A percentile compares a stretch with the other conserved stretches of the same genome.
Evolutionary conservation across 108 stramenopile genomes (phyloP).

Genomic region (Bacterosira constricta): DNA sequence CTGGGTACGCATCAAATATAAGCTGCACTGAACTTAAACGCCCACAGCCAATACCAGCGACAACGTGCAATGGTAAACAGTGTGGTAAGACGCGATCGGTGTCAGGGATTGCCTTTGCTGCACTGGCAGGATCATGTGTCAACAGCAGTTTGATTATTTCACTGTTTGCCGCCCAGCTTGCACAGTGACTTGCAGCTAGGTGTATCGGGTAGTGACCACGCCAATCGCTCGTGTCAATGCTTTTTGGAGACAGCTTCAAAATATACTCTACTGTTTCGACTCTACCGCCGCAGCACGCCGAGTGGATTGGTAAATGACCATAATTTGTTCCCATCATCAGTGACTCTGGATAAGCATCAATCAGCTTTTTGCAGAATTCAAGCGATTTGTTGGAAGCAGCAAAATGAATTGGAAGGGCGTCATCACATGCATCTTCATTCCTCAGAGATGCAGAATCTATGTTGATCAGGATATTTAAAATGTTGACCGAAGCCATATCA

Average conservation of each 20-base stretch:
- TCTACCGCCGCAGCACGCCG: neutral
- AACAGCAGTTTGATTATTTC: no score
- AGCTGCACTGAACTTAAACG: no score
- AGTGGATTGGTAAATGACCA: slow-evolving; percentile 1
- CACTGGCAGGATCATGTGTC: no score
- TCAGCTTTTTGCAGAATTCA: neutral
- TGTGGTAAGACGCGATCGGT: no score
- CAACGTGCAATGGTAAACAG: no score
- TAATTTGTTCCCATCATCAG: neutral
- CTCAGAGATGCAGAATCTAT: neutral
- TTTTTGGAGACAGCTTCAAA: neutral
- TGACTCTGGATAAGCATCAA: slow-evolving; percentile 13
- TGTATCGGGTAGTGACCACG: no score
- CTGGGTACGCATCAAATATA: no score
- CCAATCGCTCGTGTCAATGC: neutral
- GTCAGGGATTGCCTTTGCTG: no score
- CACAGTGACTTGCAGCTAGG: no score
- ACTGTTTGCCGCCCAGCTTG: no score
- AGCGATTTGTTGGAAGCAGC: neutral
- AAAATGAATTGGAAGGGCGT: neutral
- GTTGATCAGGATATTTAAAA: slow-evolving; percentile 2
- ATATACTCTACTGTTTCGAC: slow-evolving; percentile 2
- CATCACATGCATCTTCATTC: neutral
- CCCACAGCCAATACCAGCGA: no score
- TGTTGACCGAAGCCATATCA: neutral